phyloP scores from a whole-genome alignment of 2,329 filamentous ascomycete genomes.

The Penicillium palitans region DNA sequence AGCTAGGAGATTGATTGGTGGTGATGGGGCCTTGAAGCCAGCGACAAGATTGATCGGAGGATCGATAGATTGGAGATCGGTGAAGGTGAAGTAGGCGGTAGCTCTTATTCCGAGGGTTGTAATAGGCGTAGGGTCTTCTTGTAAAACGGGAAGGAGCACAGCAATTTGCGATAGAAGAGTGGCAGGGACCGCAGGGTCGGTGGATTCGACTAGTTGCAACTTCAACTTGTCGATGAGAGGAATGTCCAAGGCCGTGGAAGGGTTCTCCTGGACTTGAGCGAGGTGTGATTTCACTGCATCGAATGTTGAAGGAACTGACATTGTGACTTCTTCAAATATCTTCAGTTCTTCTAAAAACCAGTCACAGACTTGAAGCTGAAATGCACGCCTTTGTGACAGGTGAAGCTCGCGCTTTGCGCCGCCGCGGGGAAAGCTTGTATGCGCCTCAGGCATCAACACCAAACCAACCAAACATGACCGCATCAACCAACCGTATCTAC shows the following conservation, averaged over 20 bases:
- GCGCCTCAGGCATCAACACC: slow-evolving; percentile 16
- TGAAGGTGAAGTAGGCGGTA: slow-evolving; percentile 51
- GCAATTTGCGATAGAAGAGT: slow-evolving; percentile 50
- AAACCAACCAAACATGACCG: slow-evolving; percentile 35
- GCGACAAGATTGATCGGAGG: slow-evolving; percentile 55
- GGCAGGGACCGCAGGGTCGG: slow-evolving; percentile 39
- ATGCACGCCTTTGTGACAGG: not conserved
- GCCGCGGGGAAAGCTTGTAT: slow-evolving; percentile 30
- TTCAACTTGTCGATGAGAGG: slow-evolving; percentile 54
- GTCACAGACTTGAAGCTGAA: not conserved
- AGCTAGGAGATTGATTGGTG: slow-evolving; percentile 58
- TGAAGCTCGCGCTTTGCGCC: slow-evolving; percentile 2
- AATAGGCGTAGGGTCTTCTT: slow-evolving; percentile 59
- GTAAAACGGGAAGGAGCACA: slow-evolving; percentile 52
- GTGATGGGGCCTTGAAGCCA: slow-evolving; percentile 53
- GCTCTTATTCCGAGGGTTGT: slow-evolving; percentile 55
- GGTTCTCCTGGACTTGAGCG: slow-evolving; percentile 45
- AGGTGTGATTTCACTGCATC: slow-evolving; percentile 45
- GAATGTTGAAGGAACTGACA: slow-evolving; percentile 40
- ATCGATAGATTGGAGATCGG: slow-evolving; percentile 50
- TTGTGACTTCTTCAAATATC: slow-evolving; percentile 15
- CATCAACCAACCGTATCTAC: slow-evolving; percentile 16
- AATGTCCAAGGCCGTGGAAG: slow-evolving; percentile 48
- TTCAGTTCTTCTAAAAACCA: not conserved
- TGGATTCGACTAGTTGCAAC: slow-evolving; percentile 43